A percentile compares a stretch with the other conserved stretches of the same genome.
Evolutionary conservation across 148 eudicot genomes (phyloP).

Genomic region (Amaranthus hypochondriacus): DNA sequence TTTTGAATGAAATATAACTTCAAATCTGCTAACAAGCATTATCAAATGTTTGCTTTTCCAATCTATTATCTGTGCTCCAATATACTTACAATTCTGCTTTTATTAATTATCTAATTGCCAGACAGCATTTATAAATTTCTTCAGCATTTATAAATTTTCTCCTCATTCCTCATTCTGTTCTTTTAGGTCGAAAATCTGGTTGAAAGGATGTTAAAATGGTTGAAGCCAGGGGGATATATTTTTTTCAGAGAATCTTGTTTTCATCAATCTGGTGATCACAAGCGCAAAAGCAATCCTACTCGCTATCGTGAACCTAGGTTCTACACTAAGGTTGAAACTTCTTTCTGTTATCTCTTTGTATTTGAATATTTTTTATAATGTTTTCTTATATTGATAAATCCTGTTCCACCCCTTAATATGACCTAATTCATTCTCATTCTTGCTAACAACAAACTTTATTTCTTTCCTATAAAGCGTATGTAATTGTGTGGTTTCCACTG

Average conservation of each 20-base stretch:
- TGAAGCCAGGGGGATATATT: too few species aligned
- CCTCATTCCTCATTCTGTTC: neutral
- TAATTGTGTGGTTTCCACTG: neutral
- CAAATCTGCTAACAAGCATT: too few species aligned
- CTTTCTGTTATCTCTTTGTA: slow-evolving; percentile 2
- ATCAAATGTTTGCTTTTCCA: too few species aligned
- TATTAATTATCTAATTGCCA: too few species aligned
- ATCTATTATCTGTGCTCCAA: too few species aligned
- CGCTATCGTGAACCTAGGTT: slow-evolving; percentile 94
- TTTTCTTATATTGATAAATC: neutral
- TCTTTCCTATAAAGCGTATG: neutral
- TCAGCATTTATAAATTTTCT: neutral
- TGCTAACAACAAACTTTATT: neutral
- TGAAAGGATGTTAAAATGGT: too few species aligned
- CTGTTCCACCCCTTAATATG: neutral
- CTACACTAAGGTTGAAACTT: slow-evolving; percentile 67
- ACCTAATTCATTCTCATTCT: neutral
- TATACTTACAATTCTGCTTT: too few species aligned
- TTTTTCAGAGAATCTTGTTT: slow-evolving; percentile 13
- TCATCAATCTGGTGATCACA: slow-evolving; percentile 31
- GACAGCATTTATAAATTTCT: too few species aligned
- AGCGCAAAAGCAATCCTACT: slow-evolving; percentile 88
- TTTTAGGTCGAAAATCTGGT: neutral
- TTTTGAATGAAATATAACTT: too few species aligned
- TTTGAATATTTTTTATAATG: neutral